Evolutionary conservation across 805 yeast genomes (phyloP), one percentile per base, ranked within the genome.

Genomic region (Pichia phayaonensis): DNA sequence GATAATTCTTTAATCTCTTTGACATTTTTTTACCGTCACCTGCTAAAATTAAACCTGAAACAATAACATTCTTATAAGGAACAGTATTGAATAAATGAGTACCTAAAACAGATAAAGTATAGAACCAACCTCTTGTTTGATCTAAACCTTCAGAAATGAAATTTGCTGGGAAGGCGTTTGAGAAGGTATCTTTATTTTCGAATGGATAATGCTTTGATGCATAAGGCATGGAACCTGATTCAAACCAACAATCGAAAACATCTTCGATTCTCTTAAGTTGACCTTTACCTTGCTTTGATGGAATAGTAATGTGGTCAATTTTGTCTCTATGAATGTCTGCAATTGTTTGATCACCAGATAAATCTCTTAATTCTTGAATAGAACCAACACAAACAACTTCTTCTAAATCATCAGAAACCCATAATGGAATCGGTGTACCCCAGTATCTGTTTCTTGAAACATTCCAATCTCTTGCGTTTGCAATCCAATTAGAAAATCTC

Each of bases 121-220:
- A 94, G 74, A 94, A 94, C 99, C 99, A 94, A 67, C 99, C 99
- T 81, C 99, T 88, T 53, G 99, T 94, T 76, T 94, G 99, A 73
- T 94, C 99, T 61, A 94, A 80, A 73, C 99, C 99, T 77, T 94
- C 99, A 53, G 97, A 85, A 62, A 94, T 94, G 72, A 94, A 94
- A 70, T 94, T 92, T 43, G 96, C 99, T 44, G 99, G 99, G 83
- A 88, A 95, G 45, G 86, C 79, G 51, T 77, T 67, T 38, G 72
- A 64, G 72, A 92, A 92, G 45, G 68, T 68, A 16, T 87, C 90
- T 66, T 80, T 71, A 65, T 80, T 79, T 72, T 92, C 69, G 68
- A 94, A 94, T 58, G 99, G 99, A 67, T 90, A 94, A 70, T 94
- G 99, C 67, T 86, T 84, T 40, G 96, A 86, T 49, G 97, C 98